Evolutionary conservation across 345 rosid genomes (phyloP), one percentile per base, ranked within the genome.

Genomic region (Hirschfeldia incana): DNA sequence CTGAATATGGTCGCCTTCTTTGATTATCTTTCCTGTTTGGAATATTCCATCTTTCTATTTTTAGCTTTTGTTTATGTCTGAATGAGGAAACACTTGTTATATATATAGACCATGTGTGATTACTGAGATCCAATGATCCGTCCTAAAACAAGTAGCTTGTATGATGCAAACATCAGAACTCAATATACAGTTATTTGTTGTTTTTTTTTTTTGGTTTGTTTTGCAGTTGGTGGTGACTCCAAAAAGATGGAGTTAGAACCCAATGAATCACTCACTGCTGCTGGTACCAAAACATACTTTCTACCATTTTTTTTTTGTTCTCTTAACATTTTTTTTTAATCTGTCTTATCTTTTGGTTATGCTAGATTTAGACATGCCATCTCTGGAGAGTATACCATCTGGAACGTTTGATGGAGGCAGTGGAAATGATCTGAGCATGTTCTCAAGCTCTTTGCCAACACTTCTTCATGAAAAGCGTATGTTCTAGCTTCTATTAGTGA

Each of bases 401-500:
- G 92, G 88, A 32, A 82, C 85, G 63, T 83, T 86, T 11, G 69
- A 28, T 28, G 85, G 87, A 74, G 76, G 73, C 36, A 76, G 53
- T 57, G 80, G 29, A 27, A 83, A 73, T 79, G 94, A 94, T 83
- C 84, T 91, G 44, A 85, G 87, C 86, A 80, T 94, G 83, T 94
- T 94, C 83, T 94, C 98, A 13, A 87, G 86, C 85, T 94, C 98
- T 4, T 83, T 94, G 78, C 98, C 97, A 5, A 89, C 89, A 46
- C 93, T 92, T 79, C 85, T 88, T 26, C 92, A 87, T 84, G 92
- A 88, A 76, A 89, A 90, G 62, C 62, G 97, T 94, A 88, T 72
- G 81, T 29, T 9, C 39, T 2, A 0, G n/a, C 59, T 13, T 57
- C 36, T 76, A 15, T 63, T 55, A 17, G 1, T 70, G 28, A 61